Evolutionary conservation across 164 flowering plant genomes (phyloP), one percentile per base, ranked within the genome.

Genomic region (Piper betle): DNA sequence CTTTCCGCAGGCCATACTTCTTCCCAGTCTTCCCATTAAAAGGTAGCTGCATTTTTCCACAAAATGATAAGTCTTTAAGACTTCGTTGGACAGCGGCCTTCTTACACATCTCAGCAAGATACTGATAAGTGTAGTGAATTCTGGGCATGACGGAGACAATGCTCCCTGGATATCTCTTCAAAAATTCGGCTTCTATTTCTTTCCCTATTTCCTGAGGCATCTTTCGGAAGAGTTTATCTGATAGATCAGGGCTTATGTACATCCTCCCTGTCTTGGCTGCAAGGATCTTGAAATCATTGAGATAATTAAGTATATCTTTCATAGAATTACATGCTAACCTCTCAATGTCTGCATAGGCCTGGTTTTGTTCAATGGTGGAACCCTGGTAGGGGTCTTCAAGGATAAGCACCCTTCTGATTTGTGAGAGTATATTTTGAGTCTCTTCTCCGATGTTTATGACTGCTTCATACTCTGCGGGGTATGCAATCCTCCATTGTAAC

Each of bases 221-320:
- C 39, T 64, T 64, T 16, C 48, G 40, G 52, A 55, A 55, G 16
- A 64, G 41, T 15, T 64, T 64, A 5, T 64, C 66, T 9, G 60
- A 64, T 4, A 64, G 38, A 19, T 64, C 53, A 4, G 59, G 2
- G 37, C 17, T 6, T 2, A 56, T n/a, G 13, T 12, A 64, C 52
- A 64, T 55, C 39, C 60, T 55, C n/a, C 66, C 66, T 6, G 66
- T 6, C 33, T 56, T 64, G 2, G 66, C 66, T 42, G 66, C 66
- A 1, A 64, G 17, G 6, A 4, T 20, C 39, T 16, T 40, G 52
- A 55, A 64, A 1, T 56, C 60, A 43, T 64, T 64, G 25, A 64
- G 17, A 42, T 37, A 64, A 6, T n/a, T 0, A 11, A 64, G 13
- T 0, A 64, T 8, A 42, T 64, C 58, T 19, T 43, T 64, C 52